Evolutionary conservation across 1,139 yeast genomes (phyloP).

Genomic region (Blastobotrys proliferans): DNA sequence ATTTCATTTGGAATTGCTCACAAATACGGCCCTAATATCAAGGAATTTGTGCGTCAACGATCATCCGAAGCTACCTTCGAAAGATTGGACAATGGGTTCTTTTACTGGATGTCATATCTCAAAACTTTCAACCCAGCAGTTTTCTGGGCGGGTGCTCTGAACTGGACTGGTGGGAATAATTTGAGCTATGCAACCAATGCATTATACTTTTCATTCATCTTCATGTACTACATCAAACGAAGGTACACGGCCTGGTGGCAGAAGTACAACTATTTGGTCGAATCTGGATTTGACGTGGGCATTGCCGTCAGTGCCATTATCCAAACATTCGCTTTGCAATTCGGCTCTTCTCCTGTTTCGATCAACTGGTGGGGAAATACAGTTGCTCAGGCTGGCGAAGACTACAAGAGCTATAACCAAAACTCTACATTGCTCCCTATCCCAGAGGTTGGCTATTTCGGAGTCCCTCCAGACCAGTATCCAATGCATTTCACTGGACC

Average conservation of each 20-base stretch:
- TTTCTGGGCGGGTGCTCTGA: conserved; percentile 2
- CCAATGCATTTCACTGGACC: conserved; percentile 1
- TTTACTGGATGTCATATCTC: not conserved
- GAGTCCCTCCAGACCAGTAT: not conserved
- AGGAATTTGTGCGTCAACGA: not conserved
- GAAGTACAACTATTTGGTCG: conserved; percentile 56
- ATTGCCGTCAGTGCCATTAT: conserved; percentile 51
- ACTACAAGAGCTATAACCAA: conserved; percentile 21
- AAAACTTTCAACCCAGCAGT: not conserved
- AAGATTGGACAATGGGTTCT: not conserved
- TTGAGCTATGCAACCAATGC: conserved; percentile 4
- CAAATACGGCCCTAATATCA: not conserved
- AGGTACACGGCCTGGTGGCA: conserved; percentile 53
- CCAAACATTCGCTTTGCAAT: conserved; percentile 52
- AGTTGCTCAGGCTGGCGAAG: conserved; percentile 42
- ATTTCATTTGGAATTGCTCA: not conserved
- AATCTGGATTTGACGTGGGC: conserved; percentile 54
- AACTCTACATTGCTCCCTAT: not conserved
- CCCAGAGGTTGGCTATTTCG: conserved; percentile 1
- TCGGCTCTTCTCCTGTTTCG: conserved; percentile 28
- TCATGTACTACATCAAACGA: conserved; percentile 13
- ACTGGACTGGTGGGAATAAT: conserved; percentile 3
- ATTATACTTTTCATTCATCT: conserved; percentile 4
- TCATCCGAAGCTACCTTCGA: not conserved
- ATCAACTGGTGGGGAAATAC: conserved; percentile 57